These are phyloP conservation scores for Scedosporium boydii DNA, from an alignment of 2,329 filamentous ascomycete genomes.

Conservation along the genomic window DNA sequence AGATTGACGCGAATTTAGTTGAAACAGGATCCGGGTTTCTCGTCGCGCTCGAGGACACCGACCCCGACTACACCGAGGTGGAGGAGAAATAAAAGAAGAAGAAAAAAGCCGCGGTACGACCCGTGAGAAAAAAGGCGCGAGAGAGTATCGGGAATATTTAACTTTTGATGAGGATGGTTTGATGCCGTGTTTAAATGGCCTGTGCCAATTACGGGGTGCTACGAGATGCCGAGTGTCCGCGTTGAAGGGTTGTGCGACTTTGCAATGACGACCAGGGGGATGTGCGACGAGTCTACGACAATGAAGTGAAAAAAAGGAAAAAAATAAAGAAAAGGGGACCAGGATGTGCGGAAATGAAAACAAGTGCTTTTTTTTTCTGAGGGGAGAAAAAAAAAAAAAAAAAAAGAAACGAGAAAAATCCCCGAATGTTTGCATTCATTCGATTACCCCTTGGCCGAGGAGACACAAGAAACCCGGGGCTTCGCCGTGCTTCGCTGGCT, in stretches of 20 bases:
- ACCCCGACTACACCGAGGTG: no score
- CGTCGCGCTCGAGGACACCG: neutral
- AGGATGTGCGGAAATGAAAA: neutral
- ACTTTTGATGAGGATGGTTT: neutral
- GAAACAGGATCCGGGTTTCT: neutral
- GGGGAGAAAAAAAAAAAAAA: neutral
- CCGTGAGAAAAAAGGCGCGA: neutral
- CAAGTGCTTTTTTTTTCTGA: neutral
- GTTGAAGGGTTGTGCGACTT: neutral
- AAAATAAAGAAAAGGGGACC: neutral
- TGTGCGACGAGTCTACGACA: neutral
- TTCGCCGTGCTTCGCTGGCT: neutral
- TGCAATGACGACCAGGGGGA: no score
- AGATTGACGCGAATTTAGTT: neutral
- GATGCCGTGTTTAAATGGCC: neutral
- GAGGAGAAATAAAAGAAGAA: neutral
- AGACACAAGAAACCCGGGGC: neutral
- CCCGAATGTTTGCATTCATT: neutral
- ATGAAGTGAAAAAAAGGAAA: neutral
- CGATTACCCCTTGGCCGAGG: neutral
- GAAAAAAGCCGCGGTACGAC: neutral
- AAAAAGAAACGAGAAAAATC: neutral
- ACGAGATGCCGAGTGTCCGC: neutral
- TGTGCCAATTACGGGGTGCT: neutral
- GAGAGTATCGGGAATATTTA: neutral